Evolutionary conservation across 169 alveolate species (phyloP).

Genomic region (Plasmodium cynomolgi): DNA sequence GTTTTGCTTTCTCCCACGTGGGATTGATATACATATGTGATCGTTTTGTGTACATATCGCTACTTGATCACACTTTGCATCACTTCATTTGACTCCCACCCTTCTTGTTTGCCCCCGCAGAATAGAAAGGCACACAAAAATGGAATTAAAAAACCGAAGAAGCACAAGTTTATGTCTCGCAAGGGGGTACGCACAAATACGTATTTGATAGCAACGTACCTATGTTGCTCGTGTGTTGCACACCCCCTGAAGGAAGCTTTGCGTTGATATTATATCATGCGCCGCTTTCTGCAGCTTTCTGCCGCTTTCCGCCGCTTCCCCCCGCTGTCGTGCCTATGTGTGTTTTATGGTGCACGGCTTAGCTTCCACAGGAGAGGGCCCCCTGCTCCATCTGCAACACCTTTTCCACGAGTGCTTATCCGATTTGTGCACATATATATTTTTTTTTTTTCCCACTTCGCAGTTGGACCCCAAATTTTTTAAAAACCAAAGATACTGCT

Average conservation of each 20-base stretch:
- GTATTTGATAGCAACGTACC: background rate
- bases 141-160: conserved; percentile 84
- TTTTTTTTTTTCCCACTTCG: background rate
- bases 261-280: background rate
- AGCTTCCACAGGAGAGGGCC: background rate
- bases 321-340: background rate
- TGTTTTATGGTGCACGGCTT: background rate
- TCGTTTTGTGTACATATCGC: background rate
- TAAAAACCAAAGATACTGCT: conserved; percentile 85
- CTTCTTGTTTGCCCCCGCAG: conserved; percentile 66
- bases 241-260: background rate
- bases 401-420: background rate
- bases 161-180: conserved; percentile 83
- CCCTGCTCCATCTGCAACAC: background rate
- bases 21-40: background rate
- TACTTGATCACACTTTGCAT: too few species aligned
- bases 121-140: conserved; percentile 87
- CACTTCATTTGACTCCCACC: background rate
- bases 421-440: background rate
- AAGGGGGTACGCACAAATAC: conserved; percentile 81
- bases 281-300: background rate
- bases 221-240: background rate
- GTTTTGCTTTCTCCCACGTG: background rate
- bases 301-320: background rate
- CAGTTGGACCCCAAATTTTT: conserved; percentile 87